These are phyloP conservation scores for Hypocrella siamensis DNA, from an alignment of 2,329 filamentous ascomycete genomes.

Conservation along the genomic window DNA sequence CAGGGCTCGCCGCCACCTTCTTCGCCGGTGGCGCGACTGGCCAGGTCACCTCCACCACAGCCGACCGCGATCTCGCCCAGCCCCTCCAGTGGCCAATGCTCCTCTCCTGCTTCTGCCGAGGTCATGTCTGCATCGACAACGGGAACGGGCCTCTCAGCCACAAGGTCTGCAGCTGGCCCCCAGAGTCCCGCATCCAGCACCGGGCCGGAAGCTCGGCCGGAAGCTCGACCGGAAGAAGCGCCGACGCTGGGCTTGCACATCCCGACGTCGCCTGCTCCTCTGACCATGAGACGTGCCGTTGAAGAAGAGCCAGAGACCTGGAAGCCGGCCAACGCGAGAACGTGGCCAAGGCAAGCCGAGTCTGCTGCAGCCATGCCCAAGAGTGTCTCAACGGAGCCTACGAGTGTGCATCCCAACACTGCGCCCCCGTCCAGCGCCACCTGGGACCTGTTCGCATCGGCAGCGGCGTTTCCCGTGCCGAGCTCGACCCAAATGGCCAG, in stretches of 20 bases:
- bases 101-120: background rate
- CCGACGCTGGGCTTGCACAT: constrained; percentile 14
- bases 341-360: constrained; percentile 28
- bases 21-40: constrained; percentile 3
- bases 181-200: background rate
- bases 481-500: constrained; percentile 23
- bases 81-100: constrained; percentile 4
- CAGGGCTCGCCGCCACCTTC: constrained; percentile 25
- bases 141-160: background rate
- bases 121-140: background rate
- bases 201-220: constrained; percentile 1
- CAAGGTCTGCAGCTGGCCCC: background rate
- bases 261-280: constrained; percentile 7
- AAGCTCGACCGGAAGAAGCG: no score
- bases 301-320: constrained; percentile 9
- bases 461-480: constrained; percentile 20
- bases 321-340: constrained; percentile 20
- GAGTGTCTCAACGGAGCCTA: constrained; percentile 5
- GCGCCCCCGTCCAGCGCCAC: constrained; percentile 18
- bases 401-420: constrained; percentile 23
- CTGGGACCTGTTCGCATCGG: constrained; percentile 16
- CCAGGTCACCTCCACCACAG: constrained; percentile 1
- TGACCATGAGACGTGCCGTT: constrained; percentile 1
- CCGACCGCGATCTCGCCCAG: constrained; percentile 5
- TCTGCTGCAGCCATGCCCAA: constrained; percentile 9